Evolutionary conservation across 768 basidiomycete genomes (phyloP).

Genomic region (Tylopilus plumbeoviolaceoides): DNA sequence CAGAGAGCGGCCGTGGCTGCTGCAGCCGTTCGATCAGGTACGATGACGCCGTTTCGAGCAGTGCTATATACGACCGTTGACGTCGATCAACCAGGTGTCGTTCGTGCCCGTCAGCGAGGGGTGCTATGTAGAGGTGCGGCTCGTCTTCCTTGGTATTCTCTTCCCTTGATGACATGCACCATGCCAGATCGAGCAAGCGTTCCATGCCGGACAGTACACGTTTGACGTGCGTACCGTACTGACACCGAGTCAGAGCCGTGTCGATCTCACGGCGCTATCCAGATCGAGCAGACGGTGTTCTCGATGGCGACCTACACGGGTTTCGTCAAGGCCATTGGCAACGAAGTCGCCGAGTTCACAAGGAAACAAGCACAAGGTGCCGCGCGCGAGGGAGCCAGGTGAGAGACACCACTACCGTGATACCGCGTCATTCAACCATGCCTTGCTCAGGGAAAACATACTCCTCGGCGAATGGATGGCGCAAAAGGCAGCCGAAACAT

Average conservation of each 20-base stretch:
- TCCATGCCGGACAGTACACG: slow-evolving; percentile 49
- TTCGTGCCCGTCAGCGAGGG: slow-evolving; percentile 47
- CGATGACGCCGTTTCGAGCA: no score
- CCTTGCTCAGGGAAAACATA: slow-evolving; percentile 35
- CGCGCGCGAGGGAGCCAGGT: slow-evolving; percentile 40
- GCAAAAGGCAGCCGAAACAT: slow-evolving; percentile 19
- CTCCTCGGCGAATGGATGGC: slow-evolving; percentile 43
- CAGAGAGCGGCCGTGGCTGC: slow-evolving; percentile 52
- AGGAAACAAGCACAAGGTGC: slow-evolving; percentile 36
- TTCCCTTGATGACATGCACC: background rate
- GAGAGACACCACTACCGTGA: background rate
- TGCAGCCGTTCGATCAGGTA: slow-evolving; percentile 62
- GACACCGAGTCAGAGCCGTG: background rate
- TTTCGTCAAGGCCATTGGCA: slow-evolving; percentile 39
- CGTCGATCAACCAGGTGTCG: slow-evolving; percentile 35
- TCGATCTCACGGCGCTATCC: slow-evolving; percentile 4
- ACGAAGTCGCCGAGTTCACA: slow-evolving; percentile 41
- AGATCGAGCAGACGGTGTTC: slow-evolving; percentile 50
- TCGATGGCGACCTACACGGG: slow-evolving; percentile 47
- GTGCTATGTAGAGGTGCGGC: slow-evolving; percentile 43
- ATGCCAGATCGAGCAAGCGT: slow-evolving; percentile 44
- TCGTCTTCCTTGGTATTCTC: background rate
- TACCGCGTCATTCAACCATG: background rate
- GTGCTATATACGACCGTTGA: background rate
- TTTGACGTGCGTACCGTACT: slow-evolving; percentile 47